phyloP scores from a whole-genome alignment of 768 basidiomycete genomes.

The Xerocomus spinulosus region DNA sequence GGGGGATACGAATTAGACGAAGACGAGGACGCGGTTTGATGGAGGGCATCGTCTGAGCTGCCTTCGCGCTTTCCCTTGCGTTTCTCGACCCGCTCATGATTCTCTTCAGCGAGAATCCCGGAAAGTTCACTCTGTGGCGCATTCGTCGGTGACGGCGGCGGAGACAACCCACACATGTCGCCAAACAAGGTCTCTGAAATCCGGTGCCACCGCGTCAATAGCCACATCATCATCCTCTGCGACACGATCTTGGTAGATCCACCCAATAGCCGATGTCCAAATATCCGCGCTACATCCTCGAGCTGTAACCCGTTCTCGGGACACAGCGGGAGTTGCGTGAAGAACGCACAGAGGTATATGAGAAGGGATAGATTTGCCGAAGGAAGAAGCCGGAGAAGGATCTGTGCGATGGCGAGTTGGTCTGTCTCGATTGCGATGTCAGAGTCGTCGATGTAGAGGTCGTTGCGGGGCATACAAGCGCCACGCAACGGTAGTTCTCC shows the following conservation, averaged over 20 bases:
- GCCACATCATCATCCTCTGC: conserved; percentile 33
- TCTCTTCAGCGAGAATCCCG: neutral
- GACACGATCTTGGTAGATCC: conserved; percentile 23
- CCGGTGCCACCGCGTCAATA: conserved; percentile 25
- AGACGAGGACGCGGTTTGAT: conserved; percentile 2
- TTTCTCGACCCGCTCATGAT: conserved; percentile 12
- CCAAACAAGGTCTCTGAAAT: conserved; percentile 25
- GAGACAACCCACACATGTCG: conserved; percentile 24
- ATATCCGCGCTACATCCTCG: conserved; percentile 44
- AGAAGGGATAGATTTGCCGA: conserved; percentile 38
- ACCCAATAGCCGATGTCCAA: conserved; percentile 40
- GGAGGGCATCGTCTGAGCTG: neutral
- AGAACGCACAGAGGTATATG: conserved; percentile 44
- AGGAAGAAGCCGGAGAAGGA: conserved; percentile 49
- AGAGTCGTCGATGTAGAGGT: conserved; percentile 13
- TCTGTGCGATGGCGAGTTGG: conserved; percentile 39
- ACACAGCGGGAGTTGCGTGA: conserved; percentile 47
- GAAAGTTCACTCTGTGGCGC: neutral
- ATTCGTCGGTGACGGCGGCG: conserved; percentile 7
- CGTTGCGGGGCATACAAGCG: conserved; percentile 8
- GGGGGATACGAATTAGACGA: conserved; percentile 11
- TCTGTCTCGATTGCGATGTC: conserved; percentile 28
- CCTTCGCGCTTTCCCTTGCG: conserved; percentile 11
- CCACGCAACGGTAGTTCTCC: conserved; percentile 24
- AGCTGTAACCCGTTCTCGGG: conserved; percentile 47